A percentile compares a stretch with the other conserved stretches of the same genome.
Conservation (phyloP, 2,329 filamentous ascomycete genomes). For the Neonectria magnoliae region DNA sequence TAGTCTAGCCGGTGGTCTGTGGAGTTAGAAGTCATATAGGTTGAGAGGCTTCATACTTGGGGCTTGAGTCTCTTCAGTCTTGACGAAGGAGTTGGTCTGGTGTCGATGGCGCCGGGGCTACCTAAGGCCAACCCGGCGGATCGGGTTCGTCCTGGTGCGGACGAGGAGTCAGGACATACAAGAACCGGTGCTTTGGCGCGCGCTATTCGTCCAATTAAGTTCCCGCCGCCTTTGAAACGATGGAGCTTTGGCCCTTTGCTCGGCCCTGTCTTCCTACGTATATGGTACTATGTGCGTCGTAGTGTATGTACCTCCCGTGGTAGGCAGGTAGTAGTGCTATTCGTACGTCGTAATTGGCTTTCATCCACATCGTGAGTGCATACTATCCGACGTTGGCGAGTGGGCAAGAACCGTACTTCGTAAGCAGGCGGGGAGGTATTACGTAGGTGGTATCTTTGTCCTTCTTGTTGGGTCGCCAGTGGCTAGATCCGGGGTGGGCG, state of each 20-base stretch:
- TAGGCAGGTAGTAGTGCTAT: neutral
- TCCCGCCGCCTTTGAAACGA: conserved; percentile 2
- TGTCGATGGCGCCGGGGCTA: neutral
- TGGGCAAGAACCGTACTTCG: too few relatives aligned
- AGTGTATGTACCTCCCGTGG: too few relatives aligned
- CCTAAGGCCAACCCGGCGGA: conserved; percentile 28
- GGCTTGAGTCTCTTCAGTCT: neutral
- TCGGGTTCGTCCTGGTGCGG: conserved; percentile 38
- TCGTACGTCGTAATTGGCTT: neutral
- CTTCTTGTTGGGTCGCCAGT: neutral
- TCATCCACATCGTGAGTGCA: neutral
- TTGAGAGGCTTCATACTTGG: neutral
- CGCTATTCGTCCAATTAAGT: conserved; percentile 6
- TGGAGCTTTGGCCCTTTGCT: conserved; percentile 12
- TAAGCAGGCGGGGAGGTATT: too few relatives aligned
- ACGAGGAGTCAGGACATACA: conserved; percentile 20
- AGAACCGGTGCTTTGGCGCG: conserved; percentile 23
- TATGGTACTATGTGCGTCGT: too few relatives aligned
- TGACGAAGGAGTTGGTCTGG: neutral
- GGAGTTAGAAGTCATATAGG: conserved; percentile 5
- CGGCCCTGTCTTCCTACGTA: neutral
- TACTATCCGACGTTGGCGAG: too few relatives aligned
- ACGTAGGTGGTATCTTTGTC: too few relatives aligned
- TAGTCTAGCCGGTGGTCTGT: neutral
- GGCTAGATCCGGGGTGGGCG: neutral